Base-by-base conservation (phyloP, 257 asterid genomes). In the Buddleja alternifolia region DNA sequence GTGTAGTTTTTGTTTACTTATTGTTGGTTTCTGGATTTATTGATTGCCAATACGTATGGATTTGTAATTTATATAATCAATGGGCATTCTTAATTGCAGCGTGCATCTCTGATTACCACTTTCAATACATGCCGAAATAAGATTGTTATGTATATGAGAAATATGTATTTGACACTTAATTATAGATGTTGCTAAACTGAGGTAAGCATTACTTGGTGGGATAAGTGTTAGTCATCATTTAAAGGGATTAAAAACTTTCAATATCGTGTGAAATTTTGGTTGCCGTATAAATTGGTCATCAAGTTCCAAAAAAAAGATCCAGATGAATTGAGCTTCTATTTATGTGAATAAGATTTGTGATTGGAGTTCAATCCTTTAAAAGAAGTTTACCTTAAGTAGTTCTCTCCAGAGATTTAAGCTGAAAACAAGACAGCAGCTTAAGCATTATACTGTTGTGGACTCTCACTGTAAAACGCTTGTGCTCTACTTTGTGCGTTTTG, bases 401-500 rank as follows among this genome's bases (percentile, higher is more conserved):
- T 29, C 34, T 29, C 34, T 29, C 34, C 34, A 29, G 34, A 29
- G 34, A 1, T 29, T 29, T 29, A 29, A 29, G 34, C 34, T 29
- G 34, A 29, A 29, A 29, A 29, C 5, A 29, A 29, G 34, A 29
- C n/a, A 29, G 34, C 34, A 29, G 34, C 34, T 29, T 29, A 1
- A 29, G 2, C 34, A 37, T 17, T 19, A 34, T 55, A n/a, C 34
- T 41, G 14, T 40, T 19, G 47, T 66, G 40, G 52, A 17, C 21
- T 2, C 12, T 3, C n/a, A 45, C 5, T n/a, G 51, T 45, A 48
- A 48, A 52, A 56, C 15, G 60, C 52, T 57, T 36, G 4, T 40
- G 60, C 6, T 60, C 57, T 16, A 14, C 37, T 55, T 55, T 72
- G 52, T 63, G 20, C 36, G 7, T 42, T 52, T 54, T 25, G 10